Evolutionary conservation across 2,329 filamentous ascomycete genomes (phyloP).

Genomic region (Lecanicillium sp.): DNA sequence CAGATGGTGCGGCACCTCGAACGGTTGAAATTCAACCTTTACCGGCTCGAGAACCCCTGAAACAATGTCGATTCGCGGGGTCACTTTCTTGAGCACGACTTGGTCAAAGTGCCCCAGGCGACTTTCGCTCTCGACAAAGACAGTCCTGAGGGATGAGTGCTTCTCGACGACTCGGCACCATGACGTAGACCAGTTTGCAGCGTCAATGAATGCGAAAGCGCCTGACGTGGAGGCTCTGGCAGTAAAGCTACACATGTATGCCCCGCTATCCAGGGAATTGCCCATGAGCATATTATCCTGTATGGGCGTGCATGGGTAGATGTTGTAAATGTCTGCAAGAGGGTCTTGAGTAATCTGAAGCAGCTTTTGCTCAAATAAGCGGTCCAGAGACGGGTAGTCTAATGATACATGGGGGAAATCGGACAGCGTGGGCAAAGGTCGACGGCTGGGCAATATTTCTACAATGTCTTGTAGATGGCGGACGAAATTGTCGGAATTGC

Average conservation of each 20-base stretch:
- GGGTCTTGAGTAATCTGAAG: constrained; percentile 5
- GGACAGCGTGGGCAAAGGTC: background rate
- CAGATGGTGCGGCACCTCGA: constrained; percentile 7
- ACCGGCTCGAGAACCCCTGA: background rate
- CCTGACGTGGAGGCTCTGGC: background rate
- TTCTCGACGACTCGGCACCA: constrained; percentile 4
- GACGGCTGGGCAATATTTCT: background rate
- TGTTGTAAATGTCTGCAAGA: constrained; percentile 3
- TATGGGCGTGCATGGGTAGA: constrained; percentile 7
- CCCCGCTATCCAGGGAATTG: constrained; percentile 6
- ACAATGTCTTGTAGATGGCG: background rate
- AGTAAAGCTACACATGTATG: constrained; percentile 5
- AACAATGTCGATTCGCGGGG: background rate
- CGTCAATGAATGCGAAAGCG: background rate
- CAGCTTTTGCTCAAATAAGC: constrained; percentile 10
- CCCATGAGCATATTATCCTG: constrained; percentile 3
- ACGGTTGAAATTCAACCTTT: background rate
- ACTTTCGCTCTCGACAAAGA: constrained; percentile 1
- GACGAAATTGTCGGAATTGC: background rate
- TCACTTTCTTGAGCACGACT: constrained; percentile 2
- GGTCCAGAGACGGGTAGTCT: constrained; percentile 12
- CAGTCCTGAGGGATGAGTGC: constrained; percentile 2
- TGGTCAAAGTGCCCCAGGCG: background rate
- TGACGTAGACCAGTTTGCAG: background rate
- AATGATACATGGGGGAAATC: constrained; percentile 2